phyloP scores from a whole-genome alignment of 306 rosid species.

The Benincasa hispida region DNA sequence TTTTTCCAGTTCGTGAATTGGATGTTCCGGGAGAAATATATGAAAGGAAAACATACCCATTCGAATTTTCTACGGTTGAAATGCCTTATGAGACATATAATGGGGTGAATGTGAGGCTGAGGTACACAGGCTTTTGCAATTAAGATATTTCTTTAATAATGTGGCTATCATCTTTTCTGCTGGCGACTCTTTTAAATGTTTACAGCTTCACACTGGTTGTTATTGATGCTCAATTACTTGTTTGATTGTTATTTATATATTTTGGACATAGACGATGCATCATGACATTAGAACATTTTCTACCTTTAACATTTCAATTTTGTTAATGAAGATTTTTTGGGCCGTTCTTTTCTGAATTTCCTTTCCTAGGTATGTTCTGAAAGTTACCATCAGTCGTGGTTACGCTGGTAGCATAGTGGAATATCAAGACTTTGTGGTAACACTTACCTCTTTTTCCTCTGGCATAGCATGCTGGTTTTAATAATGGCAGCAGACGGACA shows the following conservation, averaged over 20 bases:
- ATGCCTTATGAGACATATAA: constrained; percentile 98
- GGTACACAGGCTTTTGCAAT: constrained; percentile 28
- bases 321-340: not conserved
- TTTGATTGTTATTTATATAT: not conserved
- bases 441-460: not conserved
- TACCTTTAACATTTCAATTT: not conserved
- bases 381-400: constrained; percentile 89
- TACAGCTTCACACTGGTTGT: not conserved
- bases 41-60: constrained; percentile 85
- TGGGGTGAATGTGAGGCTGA: constrained; percentile 92
- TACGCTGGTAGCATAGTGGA: constrained; percentile 88
- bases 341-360: constrained; percentile 13
- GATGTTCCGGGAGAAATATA: constrained; percentile 97
- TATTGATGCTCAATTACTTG: not conserved
- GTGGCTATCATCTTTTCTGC: not conserved
- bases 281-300: not conserved
- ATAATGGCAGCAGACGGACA: not conserved
- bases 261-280: not conserved
- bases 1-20: constrained; percentile 73
- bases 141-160: constrained; percentile 9
- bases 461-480: not conserved
- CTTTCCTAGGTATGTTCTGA: constrained; percentile 72
- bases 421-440: constrained; percentile 93
- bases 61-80: constrained; percentile 95
- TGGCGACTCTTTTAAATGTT: not conserved